Base-by-base conservation (phyloP, 768 basidiomycete species). In the Hygrocybe punicea region DNA sequence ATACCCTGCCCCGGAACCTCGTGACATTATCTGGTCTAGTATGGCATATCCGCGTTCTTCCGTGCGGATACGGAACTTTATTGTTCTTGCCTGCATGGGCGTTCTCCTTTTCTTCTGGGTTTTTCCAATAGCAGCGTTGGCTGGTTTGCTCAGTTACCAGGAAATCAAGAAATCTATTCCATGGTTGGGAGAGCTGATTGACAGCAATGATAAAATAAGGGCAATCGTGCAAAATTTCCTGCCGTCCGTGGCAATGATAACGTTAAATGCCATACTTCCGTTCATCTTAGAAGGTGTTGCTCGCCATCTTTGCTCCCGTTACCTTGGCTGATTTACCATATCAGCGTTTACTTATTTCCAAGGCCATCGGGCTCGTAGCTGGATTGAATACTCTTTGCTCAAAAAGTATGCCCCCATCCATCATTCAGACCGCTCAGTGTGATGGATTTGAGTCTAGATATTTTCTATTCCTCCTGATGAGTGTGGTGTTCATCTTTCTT, bases 1-100 rank as follows among this genome's bases (percentile, higher is more conserved):
- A 10, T 81, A 77, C 57, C 81, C 84, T 17, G 94, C 96, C 0
- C 96, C 96, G 0, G 95, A 98, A 67, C 95, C 96, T 9, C 84
- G 96, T 48, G 96, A 98, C 69, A 91, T 98, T 55, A 84, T 98
- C 17, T 99, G 97, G 97, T 78, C 86, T 29, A 94, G 93, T 62
- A 88, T 98, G 76, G 77, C 85, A 2, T 83, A 87, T 19, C 82
- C 91, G 0, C 74, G 76, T 1, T 66, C 78, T 14, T 74, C 82
- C 34, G 75, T 85, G 16, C 78, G 82, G 46, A 77, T 84, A 3
- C 85, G 97, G 25, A 84, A 92, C 42, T 56, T 86, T 34, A 66
- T 96, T 24, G 91, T 95, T 2, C 71, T 91, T 19, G 76, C 71
- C 13, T 77, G 84, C 29, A 89, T 94, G 72, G 79, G 73, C 1